Evolutionary conservation across 164 flowering plant species (phyloP), one percentile per base, ranked within the genome.

Genomic region (Vitis rotundifolia): DNA sequence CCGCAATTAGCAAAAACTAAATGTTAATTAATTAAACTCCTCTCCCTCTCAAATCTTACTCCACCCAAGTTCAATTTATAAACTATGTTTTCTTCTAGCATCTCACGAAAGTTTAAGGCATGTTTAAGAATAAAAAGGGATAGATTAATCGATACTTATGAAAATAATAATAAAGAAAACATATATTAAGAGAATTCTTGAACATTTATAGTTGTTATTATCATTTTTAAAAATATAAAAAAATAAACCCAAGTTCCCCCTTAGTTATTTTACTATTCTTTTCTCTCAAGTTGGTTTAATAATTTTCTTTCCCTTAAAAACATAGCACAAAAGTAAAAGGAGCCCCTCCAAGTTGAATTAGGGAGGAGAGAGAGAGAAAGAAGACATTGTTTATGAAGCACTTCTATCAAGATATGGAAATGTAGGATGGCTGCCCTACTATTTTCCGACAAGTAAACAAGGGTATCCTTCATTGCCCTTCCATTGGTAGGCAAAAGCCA

Each of bases 391-490:
- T 37, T 50, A 52, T 50, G 51, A 60, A 49, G 71, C 84, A 82
- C 82, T 76, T 29, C 18, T 26, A 74, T 57, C 84, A 63, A 80
- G 77, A 74, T 64, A 75, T 73, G 28, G 78, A 68, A 73, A 80
- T 68, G 80, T 64, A 61, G 73, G 68, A 72, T 64, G 70, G 73
- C 49, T 85, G 84, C 77, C 78, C 64, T 57, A 71, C 64, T 66
- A 79, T 75, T 60, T 56, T 67, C 86, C 81, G 85, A 85, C 89
- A 83, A 81, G 49, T 76, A 66, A 78, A 76, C 85, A 74, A 65
- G 49, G 67, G 66, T 63, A 74, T 73, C 49, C 69, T 74, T 66
- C 69, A 57, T 16, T 77, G 78, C 79, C 78, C 28, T 75, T 72
- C 76, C 49, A 70, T 77, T 67, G 73, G 48, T 76, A 67, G 75